A percentile compares a stretch with the other conserved stretches of the same genome.
phyloP scores from a whole-genome alignment of 2,329 filamentous ascomycete genomes.

The Pseudogymnoascus sp. region DNA sequence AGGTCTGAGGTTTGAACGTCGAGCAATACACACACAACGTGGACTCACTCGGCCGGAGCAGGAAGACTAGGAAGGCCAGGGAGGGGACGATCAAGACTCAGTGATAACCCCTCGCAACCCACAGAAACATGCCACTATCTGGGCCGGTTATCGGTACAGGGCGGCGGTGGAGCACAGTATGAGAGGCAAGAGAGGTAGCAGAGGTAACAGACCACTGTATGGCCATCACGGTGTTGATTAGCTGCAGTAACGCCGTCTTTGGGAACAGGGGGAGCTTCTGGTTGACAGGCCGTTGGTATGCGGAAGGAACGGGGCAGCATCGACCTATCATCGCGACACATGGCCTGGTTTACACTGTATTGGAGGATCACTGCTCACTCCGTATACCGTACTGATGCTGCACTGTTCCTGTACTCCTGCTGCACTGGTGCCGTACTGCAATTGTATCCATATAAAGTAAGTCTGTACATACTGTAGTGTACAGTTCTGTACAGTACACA shows the following conservation, averaged over 20 bases:
- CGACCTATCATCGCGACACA: constrained; percentile 7
- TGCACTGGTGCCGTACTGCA: neutral
- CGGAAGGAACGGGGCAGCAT: neutral
- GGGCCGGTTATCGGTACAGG: neutral
- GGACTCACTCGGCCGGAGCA: neutral
- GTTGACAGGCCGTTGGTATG: constrained; percentile 1
- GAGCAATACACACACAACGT: constrained; percentile 9
- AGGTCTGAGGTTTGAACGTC: neutral
- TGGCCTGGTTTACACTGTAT: neutral
- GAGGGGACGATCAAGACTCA: neutral
- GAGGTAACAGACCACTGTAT: neutral
- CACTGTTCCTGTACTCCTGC: neutral
- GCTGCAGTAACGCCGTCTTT: neutral
- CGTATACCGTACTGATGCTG: neutral
- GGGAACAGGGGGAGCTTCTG: neutral
- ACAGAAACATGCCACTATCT: constrained; percentile 1
- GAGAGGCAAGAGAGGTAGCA: too few relatives aligned
- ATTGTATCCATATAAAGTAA: neutral
- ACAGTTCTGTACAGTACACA: neutral
- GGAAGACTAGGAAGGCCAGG: neutral
- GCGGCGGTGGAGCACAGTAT: neutral
- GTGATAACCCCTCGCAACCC: neutral
- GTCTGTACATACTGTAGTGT: too few relatives aligned
- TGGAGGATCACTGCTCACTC: neutral
- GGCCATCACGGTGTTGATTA: neutral